Conservation (phyloP, 805 yeast genomes). For the Candida sithepensis region DNA sequence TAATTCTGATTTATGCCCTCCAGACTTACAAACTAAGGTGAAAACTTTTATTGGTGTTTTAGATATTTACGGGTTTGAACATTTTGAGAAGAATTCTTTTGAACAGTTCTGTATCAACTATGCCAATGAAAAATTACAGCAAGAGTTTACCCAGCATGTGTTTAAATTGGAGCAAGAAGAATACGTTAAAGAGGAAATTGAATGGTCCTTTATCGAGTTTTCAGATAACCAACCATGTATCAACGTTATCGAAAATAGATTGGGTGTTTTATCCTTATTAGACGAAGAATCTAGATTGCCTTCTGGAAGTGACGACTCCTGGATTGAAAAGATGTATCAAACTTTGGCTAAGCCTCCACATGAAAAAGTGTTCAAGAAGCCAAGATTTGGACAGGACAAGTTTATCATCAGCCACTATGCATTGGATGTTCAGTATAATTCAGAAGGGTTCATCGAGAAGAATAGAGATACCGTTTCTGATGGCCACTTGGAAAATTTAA, state of each 20-base stretch:
- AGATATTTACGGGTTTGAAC: constrained; percentile 97
- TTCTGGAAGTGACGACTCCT: constrained; percentile 86
- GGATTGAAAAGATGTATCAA: constrained; percentile 87
- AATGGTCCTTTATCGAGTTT: constrained; percentile 95
- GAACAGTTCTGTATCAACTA: constrained; percentile 97
- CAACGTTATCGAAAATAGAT: constrained; percentile 79
- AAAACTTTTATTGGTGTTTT: constrained; percentile 88
- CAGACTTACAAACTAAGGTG: constrained; percentile 55
- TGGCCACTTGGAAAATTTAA: constrained; percentile 85
- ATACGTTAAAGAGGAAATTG: constrained; percentile 85
- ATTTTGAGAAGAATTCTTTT: constrained; percentile 88
- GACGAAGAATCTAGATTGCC: constrained; percentile 97
- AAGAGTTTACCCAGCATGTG: constrained; percentile 95
- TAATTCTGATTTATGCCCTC: constrained; percentile 77
- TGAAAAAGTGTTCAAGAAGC: constrained; percentile 78
- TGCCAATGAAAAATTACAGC: constrained; percentile 95
- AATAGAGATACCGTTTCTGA: constrained; percentile 97
- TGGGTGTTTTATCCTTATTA: constrained; percentile 82
- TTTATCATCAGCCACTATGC: constrained; percentile 94
- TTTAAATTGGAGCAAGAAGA: constrained; percentile 97
- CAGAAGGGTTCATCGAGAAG: constrained; percentile 94
- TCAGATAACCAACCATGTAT: constrained; percentile 97
- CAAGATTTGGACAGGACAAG: constrained; percentile 89
- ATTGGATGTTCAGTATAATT: constrained; percentile 85
- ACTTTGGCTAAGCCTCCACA: constrained; percentile 77